Base-by-base conservation (phyloP, 2,329 filamentous ascomycete species). In the Biscogniauxia marginata region DNA sequence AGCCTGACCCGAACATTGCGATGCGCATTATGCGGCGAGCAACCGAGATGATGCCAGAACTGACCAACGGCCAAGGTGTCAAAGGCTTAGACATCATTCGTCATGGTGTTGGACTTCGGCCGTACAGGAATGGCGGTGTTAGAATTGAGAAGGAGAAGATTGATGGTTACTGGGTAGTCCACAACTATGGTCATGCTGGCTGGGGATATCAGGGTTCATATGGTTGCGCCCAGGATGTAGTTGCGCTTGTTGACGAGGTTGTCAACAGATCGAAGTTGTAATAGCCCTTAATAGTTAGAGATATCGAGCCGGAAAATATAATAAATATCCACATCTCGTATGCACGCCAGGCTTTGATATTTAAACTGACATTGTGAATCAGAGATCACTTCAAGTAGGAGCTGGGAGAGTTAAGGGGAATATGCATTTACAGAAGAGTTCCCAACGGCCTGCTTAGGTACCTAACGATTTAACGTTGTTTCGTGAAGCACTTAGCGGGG, bases 21-120 rank as follows among this genome's bases (percentile, higher is more conserved):
- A 74, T 82, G 53, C 82, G 92, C 11, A 96, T 96, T 70, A 95
- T 96, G 90, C 86, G 87, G 73, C 83, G 92, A n/a, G 80, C 82
- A 20, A 78, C 90, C 5, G 81, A 84, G 25, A 71, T 85, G 24
- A 84, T 84, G 66, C 90, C 90, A 0, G 76, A 80, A 54, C 76
- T 93, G 60, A 84, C 84, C 1, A 77, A 67, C 11, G 84, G 88
- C 3, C 80, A 86, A 72, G 88, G 90, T 0, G 82, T 93, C 22
- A 84, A 91, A 69, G 87, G 82, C 19, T 71, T 96, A 59, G 86
- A 87, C 69, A 79, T 96, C 19, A 80, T 96, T 50, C 80, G 91
- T 18, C 92, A 96, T 70, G 89, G 86, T 3, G 92, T 96, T 13
- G 93, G 93, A 0, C 68, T 96, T 65, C 80, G 93, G 56, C 93